Conservation (phyloP, 2,329 filamentous ascomycete genomes). For the Colletotrichum spinosum region DNA sequence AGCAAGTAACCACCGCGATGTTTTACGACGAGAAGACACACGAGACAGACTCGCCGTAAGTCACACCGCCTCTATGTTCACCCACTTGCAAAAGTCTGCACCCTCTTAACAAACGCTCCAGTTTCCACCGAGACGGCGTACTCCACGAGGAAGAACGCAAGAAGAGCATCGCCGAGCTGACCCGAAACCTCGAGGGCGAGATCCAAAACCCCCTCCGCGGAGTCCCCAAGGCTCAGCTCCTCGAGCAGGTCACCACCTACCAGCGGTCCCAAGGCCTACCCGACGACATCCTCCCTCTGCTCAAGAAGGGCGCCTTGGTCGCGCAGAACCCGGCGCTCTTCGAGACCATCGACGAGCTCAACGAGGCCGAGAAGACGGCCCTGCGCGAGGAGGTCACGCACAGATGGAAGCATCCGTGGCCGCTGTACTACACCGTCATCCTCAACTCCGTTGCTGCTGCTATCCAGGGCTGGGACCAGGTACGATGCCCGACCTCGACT, state of each 20-base stretch:
- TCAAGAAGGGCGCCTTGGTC: slow-evolving; percentile 64
- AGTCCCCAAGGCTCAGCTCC: slow-evolving; percentile 62
- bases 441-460: no score
- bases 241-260: slow-evolving; percentile 66
- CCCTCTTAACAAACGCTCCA: background rate
- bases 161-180: slow-evolving; percentile 25
- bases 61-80: accelerated
- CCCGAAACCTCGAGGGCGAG: slow-evolving; percentile 42
- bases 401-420: no score
- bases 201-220: slow-evolving; percentile 62
- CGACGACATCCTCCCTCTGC: slow-evolving; percentile 55
- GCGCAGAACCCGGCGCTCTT: slow-evolving; percentile 63
- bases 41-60: slow-evolving; percentile 15
- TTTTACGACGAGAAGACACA: slow-evolving; percentile 10
- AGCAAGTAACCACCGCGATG: background rate
- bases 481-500: no score
- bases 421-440: no score
- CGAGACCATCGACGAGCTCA: slow-evolving; percentile 59
- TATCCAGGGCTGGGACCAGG: no score
- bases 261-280: slow-evolving; percentile 59
- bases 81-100: accelerated
- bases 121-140: slow-evolving; percentile 8
- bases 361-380: slow-evolving; percentile 52
- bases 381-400: no score
- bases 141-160: slow-evolving; percentile 7